Evolutionary conservation across 768 basidiomycete species (phyloP), one percentile per base, ranked within the genome.

Genomic region (Phanerodontia chrysosporium): DNA sequence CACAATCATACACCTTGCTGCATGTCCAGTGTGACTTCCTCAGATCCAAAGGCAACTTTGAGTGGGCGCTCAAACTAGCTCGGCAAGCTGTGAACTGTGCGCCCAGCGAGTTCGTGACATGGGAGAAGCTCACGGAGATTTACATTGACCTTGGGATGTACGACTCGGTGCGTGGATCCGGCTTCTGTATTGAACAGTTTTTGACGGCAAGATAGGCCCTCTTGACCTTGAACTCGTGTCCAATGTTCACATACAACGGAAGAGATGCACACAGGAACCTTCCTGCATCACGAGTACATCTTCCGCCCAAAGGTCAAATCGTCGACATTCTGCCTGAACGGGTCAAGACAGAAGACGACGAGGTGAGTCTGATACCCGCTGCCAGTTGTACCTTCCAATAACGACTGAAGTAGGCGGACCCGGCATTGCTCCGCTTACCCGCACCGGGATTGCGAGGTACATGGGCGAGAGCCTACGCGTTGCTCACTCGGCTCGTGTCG

Each of bases 181-280:
- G n/a, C 30, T n/a, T n/a, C n/a, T n/a, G n/a, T n/a, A n/a, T n/a
- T n/a, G n/a, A n/a, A 29, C 35, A 13, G 55, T 10, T n/a, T 6
- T 35, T 28, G 13, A 29, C 27, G 22, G 21, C 32, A 24, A 49
- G 55, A 51, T 44, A 80, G 79, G 94, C 95, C 0, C 77, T 98
- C 12, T 78, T 98, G 44, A 97, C 96, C 1, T 83, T 98, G 49
- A 98, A 98, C 69, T 98, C 95, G n/a, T 98, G 97, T 75, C 95
- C 96, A 1, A 98, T 99, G 97, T 99, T 99, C 75, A 98, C 97
- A 8, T 98, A 91, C 76, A 97, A 97, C 68, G 96, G 97, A 45
- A 86, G 95, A 21, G 97, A 99, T 71, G 79, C 87, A 2, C 97
- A 99, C 70, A 84, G 95, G 2, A 84, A 82, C 70, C 84, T 98